A percentile compares a stretch with the other conserved stretches of the same genome.
These are phyloP conservation scores for Penicillium angulare DNA, from an alignment of 495 filamentous ascomycete species.

Conservation along the genomic window DNA sequence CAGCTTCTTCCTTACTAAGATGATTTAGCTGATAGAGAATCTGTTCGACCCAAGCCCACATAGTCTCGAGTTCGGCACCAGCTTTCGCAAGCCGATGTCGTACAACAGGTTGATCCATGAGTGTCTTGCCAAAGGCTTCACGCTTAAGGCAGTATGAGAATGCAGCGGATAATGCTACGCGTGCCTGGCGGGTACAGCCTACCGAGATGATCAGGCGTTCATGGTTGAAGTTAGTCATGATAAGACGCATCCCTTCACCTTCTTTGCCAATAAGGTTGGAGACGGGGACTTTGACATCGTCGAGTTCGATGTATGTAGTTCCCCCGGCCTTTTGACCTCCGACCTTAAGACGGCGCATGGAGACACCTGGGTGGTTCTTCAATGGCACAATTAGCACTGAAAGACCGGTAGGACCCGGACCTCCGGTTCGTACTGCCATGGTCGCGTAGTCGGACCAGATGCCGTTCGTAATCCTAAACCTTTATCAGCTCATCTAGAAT, in stretches of 20 bases:
- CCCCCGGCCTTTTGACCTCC: constrained; percentile 59
- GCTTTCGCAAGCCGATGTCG: constrained; percentile 68
- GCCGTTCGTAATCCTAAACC: constrained; percentile 72
- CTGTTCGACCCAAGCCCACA: constrained; percentile 74
- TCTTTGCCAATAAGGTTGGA: constrained; percentile 69
- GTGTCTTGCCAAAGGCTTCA: constrained; percentile 71
- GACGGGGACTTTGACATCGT: constrained; percentile 68
- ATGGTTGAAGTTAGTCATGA: constrained; percentile 87
- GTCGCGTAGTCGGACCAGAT: constrained; percentile 70
- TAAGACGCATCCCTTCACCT: constrained; percentile 68
- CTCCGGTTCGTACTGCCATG: constrained; percentile 79
- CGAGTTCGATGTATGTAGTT: constrained; percentile 74
- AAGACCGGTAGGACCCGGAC: constrained; percentile 57
- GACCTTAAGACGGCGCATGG: constrained; percentile 62
- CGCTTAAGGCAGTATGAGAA: constrained; percentile 69
- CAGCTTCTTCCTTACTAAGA: constrained; percentile 59
- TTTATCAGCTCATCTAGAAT: background rate
- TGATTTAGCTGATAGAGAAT: constrained; percentile 68
- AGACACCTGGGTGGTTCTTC: constrained; percentile 59
- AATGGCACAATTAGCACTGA: constrained; percentile 68
- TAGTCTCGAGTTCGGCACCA: constrained; percentile 65
- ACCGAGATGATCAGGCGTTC: constrained; percentile 68
- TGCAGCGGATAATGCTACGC: constrained; percentile 63
- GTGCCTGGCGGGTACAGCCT: constrained; percentile 57
- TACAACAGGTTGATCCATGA: constrained; percentile 73